Percentiles rank a stretch among this genome's conserved stretches.
phyloP scores from a whole-genome alignment of 2,329 filamentous ascomycete genomes.

The Fusarium brevicatenulatum region DNA sequence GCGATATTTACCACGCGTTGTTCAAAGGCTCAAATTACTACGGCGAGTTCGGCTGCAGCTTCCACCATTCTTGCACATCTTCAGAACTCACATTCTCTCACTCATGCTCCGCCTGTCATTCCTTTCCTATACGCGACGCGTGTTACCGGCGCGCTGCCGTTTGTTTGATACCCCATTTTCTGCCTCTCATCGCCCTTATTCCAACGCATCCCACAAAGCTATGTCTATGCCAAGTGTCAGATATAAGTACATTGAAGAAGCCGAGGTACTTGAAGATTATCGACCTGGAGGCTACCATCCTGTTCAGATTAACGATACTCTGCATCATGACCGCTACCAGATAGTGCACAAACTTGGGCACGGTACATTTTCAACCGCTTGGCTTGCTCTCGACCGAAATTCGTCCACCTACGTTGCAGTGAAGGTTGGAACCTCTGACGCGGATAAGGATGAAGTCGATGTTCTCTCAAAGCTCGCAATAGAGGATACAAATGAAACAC shows the following conservation, averaged over 20 bases:
- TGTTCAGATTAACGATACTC: conserved; percentile 50
- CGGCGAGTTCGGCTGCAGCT: background rate
- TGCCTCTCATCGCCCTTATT: background rate
- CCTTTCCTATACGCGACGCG: background rate
- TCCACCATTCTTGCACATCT: accelerated
- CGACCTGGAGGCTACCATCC: conserved; percentile 52
- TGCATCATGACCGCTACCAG: conserved; percentile 43
- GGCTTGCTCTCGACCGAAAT: conserved; percentile 47
- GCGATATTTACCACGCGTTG: background rate
- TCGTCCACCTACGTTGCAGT: conserved; percentile 46
- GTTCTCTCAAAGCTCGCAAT: conserved; percentile 35
- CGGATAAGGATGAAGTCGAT: conserved; percentile 33
- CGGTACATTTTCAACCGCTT: conserved; percentile 48
- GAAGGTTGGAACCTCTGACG: conserved; percentile 48
- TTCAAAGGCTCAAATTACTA: background rate
- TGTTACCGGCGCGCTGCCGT: background rate
- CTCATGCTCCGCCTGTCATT: background rate
- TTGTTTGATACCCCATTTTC: background rate
- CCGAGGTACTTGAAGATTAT: conserved; percentile 45
- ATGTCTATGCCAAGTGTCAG: background rate
- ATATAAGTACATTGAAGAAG: conserved; percentile 40
- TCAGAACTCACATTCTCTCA: accelerated
- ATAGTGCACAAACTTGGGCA: conserved; percentile 47
- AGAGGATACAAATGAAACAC: background rate
- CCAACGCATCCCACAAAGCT: background rate